Base-by-base conservation (phyloP, 2,329 filamentous ascomycete species). In the Fusarium nisikadoi region DNA sequence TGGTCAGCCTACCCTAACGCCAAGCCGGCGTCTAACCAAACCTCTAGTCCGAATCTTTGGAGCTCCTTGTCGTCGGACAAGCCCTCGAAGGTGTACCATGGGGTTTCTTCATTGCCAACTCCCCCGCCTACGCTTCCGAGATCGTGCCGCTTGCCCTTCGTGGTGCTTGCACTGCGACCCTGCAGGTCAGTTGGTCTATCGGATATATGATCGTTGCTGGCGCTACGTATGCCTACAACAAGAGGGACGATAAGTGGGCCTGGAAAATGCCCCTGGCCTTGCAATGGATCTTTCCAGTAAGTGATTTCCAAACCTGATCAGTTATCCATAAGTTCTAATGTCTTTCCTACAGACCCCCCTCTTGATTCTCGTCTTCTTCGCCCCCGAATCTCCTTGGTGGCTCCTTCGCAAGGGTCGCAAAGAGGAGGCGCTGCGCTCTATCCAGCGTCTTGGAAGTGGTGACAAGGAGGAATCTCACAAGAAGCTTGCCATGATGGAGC, bases 101-200 rank as follows among this genome's bases (percentile, higher is more conserved):
- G 89, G 89, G 89, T 13, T 86, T 90, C 76, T 90, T 90, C 80
- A 89, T 90, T 66, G 87, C 88, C 72, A 89, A 89, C 77, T 84
- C 88, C 10, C 88, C 88, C 4, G 88, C 88, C 6, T 90, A 90
- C 80, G 87, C 86, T 79, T 82, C 81, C 71, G 89, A 91, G 76
- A 88, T 90, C 56, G 87, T 89, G 5, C 89, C 89, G 0, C 82
- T 91, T 45, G 80, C 81, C 73, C 81, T 91, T 42, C 82, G 89
- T 77, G 88, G 85, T 61, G 85, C 87, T 36, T 84, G 83, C 27
- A 90, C 89, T 3, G 86, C 87, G 72, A 90, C 87, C 80, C 73
- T 90, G 74, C 88, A 91, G 76, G 90, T 90, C 88, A 87, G 87
- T 80, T 91, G 89, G 89, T 86, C 87, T 8, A 87, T 90, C 68